Base-by-base conservation (phyloP, 768 basidiomycete genomes). In the Boletus subcaerulescens region DNA sequence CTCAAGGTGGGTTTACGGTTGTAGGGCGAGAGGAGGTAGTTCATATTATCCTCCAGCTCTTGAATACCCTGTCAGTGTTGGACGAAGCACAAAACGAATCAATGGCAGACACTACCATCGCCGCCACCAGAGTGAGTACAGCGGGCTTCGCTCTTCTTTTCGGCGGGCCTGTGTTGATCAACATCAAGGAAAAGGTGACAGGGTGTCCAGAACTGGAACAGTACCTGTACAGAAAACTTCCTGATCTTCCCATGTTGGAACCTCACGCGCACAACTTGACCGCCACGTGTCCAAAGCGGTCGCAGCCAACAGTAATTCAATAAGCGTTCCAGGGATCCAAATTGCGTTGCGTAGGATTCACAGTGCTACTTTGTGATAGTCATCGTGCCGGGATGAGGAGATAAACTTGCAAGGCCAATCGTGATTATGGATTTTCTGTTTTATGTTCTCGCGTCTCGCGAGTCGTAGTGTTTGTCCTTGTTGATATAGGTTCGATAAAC, bases 201-300 rank as follows among this genome's bases (percentile, higher is more conserved):
- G 6, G 17, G 15, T 41, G 13, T 33, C 29, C 48, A 31, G 38
- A 45, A n/a, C 9, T 45, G n/a, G 48, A 32, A 43, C 24, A 45
- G 4, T 57, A 48, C 42, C 22, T 50, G 15, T 26, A 29, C 22
- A 60, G 61, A 50, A 45, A 45, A 15, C 61, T 65, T 39, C 55
- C 56, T 1, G 40, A 44, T 12, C 48, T 36, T 35, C 60, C 54
- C 32, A 53, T 56, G 31, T 33, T 38, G 14, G 55, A 48, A 39
- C 48, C 40, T 50, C 40, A n/a, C 48, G 8, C 26, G 26, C 53
- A 22, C 47, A 11, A 15, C 38, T 41, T 3, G 40, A 49, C 18
- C 31, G 32, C 14, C 22, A 18, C 10, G 1, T 4, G 15, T 20
- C 40, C 26, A 3, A 20, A 36, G 20, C 24, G 11, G 20, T n/a